Percentiles rank a stretch among this genome's conserved stretches.
Conservation (phyloP, 495 filamentous ascomycete species). For the Penicillium tannophilum region DNA sequence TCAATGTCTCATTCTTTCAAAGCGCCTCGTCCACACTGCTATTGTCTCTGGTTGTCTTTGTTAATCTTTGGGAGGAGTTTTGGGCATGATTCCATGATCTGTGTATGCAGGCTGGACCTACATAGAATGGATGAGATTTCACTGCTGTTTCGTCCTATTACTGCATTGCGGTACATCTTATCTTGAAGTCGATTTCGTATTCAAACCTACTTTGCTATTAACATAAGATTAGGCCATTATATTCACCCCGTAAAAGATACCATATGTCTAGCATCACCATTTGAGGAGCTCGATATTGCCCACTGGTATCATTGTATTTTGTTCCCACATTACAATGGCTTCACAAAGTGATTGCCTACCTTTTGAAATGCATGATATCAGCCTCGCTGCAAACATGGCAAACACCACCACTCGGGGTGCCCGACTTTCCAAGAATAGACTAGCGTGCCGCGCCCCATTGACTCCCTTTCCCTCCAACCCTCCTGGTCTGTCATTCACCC, state of each 20-base stretch:
- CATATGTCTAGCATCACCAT: no score
- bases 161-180: not conserved
- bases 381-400: slow-evolving; percentile 21
- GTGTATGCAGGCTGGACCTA: slow-evolving; percentile 25
- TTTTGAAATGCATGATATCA: not conserved
- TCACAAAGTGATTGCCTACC: no score
- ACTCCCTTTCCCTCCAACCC: slow-evolving; percentile 18
- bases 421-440: slow-evolving; percentile 17
- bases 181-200: no score
- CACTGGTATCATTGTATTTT: no score
- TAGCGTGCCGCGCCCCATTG: slow-evolving; percentile 10
- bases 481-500: slow-evolving; percentile 12
- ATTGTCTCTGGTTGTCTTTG: slow-evolving; percentile 7
- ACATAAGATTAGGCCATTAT: not conserved
- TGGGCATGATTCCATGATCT: slow-evolving; percentile 17
- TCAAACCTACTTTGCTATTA: not conserved
- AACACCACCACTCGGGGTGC: slow-evolving; percentile 10
- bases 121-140: slow-evolving; percentile 16
- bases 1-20: not conserved
- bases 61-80: slow-evolving; percentile 22
- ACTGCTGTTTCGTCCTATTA: not conserved
- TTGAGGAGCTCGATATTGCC: no score
- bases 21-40: not conserved
- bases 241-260: no score
- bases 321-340: no score